Base-by-base conservation (phyloP, 2,329 filamentous ascomycete genomes). In the Drechmeria coniospora region DNA sequence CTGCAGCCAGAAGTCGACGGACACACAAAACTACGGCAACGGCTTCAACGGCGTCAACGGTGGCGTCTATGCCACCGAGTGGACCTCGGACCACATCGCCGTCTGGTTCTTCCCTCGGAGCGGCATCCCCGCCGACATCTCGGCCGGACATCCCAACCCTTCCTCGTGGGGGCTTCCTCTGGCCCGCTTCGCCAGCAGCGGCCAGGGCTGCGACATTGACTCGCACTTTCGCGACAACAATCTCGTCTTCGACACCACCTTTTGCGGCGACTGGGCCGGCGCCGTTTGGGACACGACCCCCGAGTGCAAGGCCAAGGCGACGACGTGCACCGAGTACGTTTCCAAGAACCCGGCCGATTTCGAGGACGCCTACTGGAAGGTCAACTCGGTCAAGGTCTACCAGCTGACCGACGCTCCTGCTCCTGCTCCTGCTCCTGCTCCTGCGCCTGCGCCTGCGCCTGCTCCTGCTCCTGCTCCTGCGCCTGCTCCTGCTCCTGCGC, bases 251-350 rank as follows among this genome's bases (percentile, higher is more conserved):
- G 73, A 87, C 54, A 90, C 75, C 1, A 79, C 79, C 5, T 82
- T 92, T 50, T 94, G 86, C 51, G 86, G 86, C 13, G 70, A 78
- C 45, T 93, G 84, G 84, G 84, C 84, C 6, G 81, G 81, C 10
- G 32, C 37, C 4, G 70, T 74, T 19, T 92, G 79, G 76, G 43
- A 45, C 26, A 44, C 49, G 18, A 63, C 74, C 33, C 35, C 52
- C 4, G 62, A 65, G 23, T 86, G 79, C 50, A 54, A 63, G 2
- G 53, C 63, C 22, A 59, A 70, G 38, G 79, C 71, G 0, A 35
- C 53, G 21, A 74, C 72, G 1, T 93, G 86, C 58, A 47, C 74
- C 16, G 68, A 71, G 15, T 92, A 72, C 47, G 84, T 92, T 14
- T 61, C 62, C 30, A 58, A 65, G 39, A 79, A 86, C 50, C 79